A percentile compares a stretch with the other conserved stretches of the same genome.
Conservation (phyloP, 1,139 yeast species). For the Eremothecium coryli region DNA sequence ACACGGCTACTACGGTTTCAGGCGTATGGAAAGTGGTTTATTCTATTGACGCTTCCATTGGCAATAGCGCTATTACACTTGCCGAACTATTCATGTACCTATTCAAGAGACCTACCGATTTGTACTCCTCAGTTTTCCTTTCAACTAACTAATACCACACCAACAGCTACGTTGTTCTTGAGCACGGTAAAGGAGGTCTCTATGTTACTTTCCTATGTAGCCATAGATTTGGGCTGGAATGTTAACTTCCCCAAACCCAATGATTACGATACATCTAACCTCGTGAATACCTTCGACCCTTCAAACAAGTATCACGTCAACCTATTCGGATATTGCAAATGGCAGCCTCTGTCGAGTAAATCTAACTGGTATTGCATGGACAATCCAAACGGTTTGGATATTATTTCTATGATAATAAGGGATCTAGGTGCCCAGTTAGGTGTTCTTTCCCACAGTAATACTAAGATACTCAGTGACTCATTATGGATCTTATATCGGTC, state of each 20-base stretch:
- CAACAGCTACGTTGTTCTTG: conserved; percentile 33
- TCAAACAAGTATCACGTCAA: conserved; percentile 21
- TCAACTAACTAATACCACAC: conserved; percentile 34
- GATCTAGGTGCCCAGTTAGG: conserved; percentile 28
- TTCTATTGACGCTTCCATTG: conserved; percentile 8
- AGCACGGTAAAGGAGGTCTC: conserved; percentile 41
- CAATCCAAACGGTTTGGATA: conserved; percentile 23
- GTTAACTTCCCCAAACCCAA: conserved; percentile 12
- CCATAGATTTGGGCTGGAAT: conserved; percentile 42
- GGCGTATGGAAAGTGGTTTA: conserved; percentile 5
- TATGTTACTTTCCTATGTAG: conserved; percentile 45
- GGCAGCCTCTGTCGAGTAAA: conserved; percentile 9
- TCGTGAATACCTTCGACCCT: conserved; percentile 22
- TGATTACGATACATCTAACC: conserved; percentile 22
- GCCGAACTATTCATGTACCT: conserved; percentile 30
- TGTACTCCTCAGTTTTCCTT: conserved; percentile 43
- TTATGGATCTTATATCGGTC: conserved; percentile 11
- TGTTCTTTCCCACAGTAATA: conserved; percentile 18
- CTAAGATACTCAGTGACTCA: conserved; percentile 22
- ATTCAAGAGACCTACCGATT: conserved; percentile 17
- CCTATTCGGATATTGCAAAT: conserved; percentile 25
- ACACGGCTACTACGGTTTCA: conserved; percentile 4
- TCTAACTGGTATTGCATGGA: conserved; percentile 17
- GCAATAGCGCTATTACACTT: conserved; percentile 22
- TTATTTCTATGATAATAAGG: conserved; percentile 20